Conservation (phyloP, 148 eudicot genomes). For the Diospyros kaki region DNA sequence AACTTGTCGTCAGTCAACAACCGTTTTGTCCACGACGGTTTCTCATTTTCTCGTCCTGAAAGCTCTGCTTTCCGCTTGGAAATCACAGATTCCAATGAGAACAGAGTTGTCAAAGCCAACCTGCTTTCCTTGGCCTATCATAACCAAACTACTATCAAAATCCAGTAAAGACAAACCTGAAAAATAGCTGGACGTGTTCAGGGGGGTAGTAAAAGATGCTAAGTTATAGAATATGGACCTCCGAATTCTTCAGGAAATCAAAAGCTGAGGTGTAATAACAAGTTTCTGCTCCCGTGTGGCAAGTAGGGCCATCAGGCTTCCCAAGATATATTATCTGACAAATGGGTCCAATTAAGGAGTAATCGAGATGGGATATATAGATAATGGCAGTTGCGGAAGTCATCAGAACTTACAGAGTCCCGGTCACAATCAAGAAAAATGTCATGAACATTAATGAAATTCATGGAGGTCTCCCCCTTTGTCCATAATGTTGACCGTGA, state of each 20-base stretch:
- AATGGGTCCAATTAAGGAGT: not conserved
- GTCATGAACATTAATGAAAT: constrained; percentile 82
- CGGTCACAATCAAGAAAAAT: constrained; percentile 84
- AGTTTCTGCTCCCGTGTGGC: constrained; percentile 95
- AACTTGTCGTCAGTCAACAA: constrained; percentile 61
- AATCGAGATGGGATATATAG: not conserved
- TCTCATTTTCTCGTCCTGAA: constrained; percentile 30
- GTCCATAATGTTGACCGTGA: constrained; percentile 85
- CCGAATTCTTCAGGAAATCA: constrained; percentile 32
- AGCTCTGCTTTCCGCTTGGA: constrained; percentile 56
- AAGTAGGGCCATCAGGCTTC: constrained; percentile 91
- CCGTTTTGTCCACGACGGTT: constrained; percentile 92
- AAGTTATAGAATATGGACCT: constrained; percentile 34
- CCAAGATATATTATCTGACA: constrained; percentile 82
- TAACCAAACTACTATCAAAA: not conserved
- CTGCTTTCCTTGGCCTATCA: constrained; percentile 42
- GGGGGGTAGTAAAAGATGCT: too few species aligned
- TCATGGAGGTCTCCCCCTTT: constrained; percentile 89
- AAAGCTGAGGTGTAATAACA: constrained; percentile 82
- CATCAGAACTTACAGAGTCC: constrained; percentile 66
- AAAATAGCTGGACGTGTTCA: too few species aligned
- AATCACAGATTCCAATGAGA: constrained; percentile 73
- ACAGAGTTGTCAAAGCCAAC: constrained; percentile 68
- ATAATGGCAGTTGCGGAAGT: not conserved
- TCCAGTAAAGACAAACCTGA: too few species aligned